Evolutionary conservation across 2,329 filamentous ascomycete species (phyloP), one percentile per base, ranked within the genome.

Genomic region (Stenocarpella maydis): DNA sequence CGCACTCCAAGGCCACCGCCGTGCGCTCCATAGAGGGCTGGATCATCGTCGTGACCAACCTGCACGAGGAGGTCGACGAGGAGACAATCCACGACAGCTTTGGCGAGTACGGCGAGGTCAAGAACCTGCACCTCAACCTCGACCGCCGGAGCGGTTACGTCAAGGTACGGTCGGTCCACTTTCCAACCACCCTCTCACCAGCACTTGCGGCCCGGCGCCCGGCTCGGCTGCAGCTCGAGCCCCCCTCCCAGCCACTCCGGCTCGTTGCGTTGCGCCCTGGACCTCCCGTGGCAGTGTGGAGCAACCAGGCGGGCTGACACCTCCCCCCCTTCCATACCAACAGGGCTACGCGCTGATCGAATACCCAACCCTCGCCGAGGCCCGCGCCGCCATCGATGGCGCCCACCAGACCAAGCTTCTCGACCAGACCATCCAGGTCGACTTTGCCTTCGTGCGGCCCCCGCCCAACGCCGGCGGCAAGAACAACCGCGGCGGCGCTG

Each of bases 21-120:
- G 93, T 96, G 70, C 92, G 93, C 75, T 94, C 91, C 67, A 95
- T 96, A 77, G 93, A 96, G 81, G 93, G 93, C 74, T 96, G 93
- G 93, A 96, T 96, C 80, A 85, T 96, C 76, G 90, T 94, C 72
- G 92, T 93, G 73, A 95, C 92, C 65, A 96, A 96, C 77, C 91
- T 96, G 41, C 93, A 96, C 82, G 93, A 96, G 78, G 93, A 96
- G 80, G 92, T 93, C 61, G 92, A 91, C 74, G 93, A 96, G 81
- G 93, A 96, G 82, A 90, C 92, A 54, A 80, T 96, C 68, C 91
- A 92, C 76, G 93, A 96, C 79, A 86, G 90, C 79, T 96, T 96
- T 79, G 91, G 89, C 76, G 93, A 96, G 75, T 96, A 87, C 77
- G 93, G 93, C 75, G 92, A 95, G 81, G 93, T 96, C 76, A 94